A percentile compares a stretch with the other conserved stretches of the same genome.
These are phyloP conservation scores for Lentinus tigrinus DNA, from an alignment of 768 basidiomycete species.

Conservation along the genomic window DNA sequence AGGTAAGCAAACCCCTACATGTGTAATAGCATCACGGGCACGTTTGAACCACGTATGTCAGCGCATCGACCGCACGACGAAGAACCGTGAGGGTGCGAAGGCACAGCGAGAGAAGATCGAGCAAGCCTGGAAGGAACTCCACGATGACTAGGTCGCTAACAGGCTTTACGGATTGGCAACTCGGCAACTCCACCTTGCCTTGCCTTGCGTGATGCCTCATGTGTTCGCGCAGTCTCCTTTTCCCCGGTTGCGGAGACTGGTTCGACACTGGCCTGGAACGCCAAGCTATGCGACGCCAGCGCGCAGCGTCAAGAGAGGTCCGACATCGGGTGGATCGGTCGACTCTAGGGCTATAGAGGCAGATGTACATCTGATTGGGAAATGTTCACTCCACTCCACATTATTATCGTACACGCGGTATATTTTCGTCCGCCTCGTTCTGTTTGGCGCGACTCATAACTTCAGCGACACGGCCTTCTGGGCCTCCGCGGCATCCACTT, in stretches of 20 bases:
- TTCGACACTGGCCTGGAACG: no score
- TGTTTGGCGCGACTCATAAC: not conserved
- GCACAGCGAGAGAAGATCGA: conserved; percentile 54
- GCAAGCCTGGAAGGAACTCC: conserved; percentile 57
- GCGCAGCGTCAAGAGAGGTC: not conserved
- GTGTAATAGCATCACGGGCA: not conserved
- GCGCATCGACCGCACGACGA: conserved; percentile 57
- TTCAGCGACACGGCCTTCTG: conserved; percentile 9
- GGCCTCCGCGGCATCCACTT: not conserved
- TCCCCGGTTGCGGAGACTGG: no score
- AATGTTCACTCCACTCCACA: not conserved
- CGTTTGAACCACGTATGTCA: conserved; percentile 24
- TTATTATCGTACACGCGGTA: not conserved
- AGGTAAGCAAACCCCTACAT: conserved; percentile 45
- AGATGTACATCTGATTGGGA: not conserved
- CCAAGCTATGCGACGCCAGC: no score
- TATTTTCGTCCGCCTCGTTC: not conserved
- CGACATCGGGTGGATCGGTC: not conserved
- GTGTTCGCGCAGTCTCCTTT: no score
- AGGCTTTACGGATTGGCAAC: conserved; percentile 21
- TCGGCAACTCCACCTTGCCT: no score
- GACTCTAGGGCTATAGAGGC: not conserved
- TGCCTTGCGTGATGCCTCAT: no score
- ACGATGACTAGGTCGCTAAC: conserved; percentile 34
- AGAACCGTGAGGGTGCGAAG: conserved; percentile 62